phyloP scores from a whole-genome alignment of 108 stramenopile species.

The Pseudonitzschia delicatissima region DNA sequence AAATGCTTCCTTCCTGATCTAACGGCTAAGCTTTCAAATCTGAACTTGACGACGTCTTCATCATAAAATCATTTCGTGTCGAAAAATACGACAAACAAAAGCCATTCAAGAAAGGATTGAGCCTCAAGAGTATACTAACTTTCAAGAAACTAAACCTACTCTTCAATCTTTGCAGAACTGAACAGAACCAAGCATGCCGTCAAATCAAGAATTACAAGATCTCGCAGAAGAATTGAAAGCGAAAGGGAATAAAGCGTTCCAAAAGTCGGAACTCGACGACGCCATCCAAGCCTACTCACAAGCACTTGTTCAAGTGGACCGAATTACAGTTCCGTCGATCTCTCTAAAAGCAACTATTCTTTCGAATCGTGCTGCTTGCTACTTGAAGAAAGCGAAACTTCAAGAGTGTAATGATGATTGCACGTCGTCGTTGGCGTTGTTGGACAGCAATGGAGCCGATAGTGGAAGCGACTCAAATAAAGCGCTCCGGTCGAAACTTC shows the following conservation, averaged over 20 bases:
- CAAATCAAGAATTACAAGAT: slow-evolving; percentile 24
- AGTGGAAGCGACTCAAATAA: slow-evolving; percentile 14
- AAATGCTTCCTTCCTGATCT: too few species aligned
- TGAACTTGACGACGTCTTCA: too few species aligned
- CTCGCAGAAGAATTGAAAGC: slow-evolving; percentile 49
- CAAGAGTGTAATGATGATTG: slow-evolving; percentile 68
- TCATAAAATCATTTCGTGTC: too few species aligned
- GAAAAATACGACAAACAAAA: too few species aligned
- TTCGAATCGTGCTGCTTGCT: slow-evolving; percentile 81
- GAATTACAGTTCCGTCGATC: slow-evolving; percentile 9
- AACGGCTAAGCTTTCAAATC: too few species aligned
- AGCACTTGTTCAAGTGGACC: slow-evolving; percentile 45
- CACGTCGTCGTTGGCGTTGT: slow-evolving; percentile 41
- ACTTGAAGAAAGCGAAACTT: slow-evolving; percentile 48
- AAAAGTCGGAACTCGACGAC: slow-evolving; percentile 43
- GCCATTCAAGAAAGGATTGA: too few species aligned
- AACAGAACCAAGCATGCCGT: slow-evolving; percentile 33
- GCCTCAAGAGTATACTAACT: too few species aligned
- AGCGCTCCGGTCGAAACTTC: slow-evolving; percentile 53
- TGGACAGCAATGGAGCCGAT: slow-evolving; percentile 30
- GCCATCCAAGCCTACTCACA: slow-evolving; percentile 51
- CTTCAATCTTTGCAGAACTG: not conserved
- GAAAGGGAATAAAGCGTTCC: slow-evolving; percentile 71
- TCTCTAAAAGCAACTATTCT: slow-evolving; percentile 47
- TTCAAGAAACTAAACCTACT: too few species aligned